A percentile compares a stretch with the other conserved stretches of the same genome.
These are phyloP conservation scores for Ligustrum vulgare DNA, from an alignment of 257 asterid genomes.

Conservation along the genomic window DNA sequence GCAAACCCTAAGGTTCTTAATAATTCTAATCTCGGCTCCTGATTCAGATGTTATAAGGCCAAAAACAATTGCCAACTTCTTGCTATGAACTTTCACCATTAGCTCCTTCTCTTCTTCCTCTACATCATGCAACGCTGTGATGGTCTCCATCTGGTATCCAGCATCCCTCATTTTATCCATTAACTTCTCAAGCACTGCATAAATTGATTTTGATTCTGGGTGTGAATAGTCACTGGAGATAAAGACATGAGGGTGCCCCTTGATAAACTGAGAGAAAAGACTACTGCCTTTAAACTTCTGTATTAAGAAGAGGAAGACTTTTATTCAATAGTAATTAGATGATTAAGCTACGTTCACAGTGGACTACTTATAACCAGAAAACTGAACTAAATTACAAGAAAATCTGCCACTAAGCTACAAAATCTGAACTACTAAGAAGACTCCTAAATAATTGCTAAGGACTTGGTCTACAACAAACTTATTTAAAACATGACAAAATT, in stretches of 20 bases:
- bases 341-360: no score
- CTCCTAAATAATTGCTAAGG: no score
- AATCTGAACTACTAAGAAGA: neutral
- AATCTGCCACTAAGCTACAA: no score
- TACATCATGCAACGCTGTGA: slow-evolving; percentile 77
- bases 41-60: slow-evolving; percentile 65
- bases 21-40: slow-evolving; percentile 69
- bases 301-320: no score
- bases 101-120: slow-evolving; percentile 94
- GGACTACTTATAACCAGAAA: no score
- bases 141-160: slow-evolving; percentile 72
- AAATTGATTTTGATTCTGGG: slow-evolving; percentile 42
- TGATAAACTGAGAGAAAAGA: no score
- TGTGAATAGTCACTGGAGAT: slow-evolving; percentile 68
- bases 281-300: no score
- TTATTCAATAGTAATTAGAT: no score
- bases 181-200: slow-evolving; percentile 45
- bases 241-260: slow-evolving; percentile 68
- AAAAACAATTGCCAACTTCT: slow-evolving; percentile 82
- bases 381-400: no score
- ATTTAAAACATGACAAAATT: no score
- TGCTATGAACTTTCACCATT: slow-evolving; percentile 80
- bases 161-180: slow-evolving; percentile 65
- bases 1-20: slow-evolving; percentile 90
- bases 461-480: no score